These are phyloP conservation scores for Corinectria fuckeliana DNA, from an alignment of 2,329 filamentous ascomycete species.

Conservation along the genomic window DNA sequence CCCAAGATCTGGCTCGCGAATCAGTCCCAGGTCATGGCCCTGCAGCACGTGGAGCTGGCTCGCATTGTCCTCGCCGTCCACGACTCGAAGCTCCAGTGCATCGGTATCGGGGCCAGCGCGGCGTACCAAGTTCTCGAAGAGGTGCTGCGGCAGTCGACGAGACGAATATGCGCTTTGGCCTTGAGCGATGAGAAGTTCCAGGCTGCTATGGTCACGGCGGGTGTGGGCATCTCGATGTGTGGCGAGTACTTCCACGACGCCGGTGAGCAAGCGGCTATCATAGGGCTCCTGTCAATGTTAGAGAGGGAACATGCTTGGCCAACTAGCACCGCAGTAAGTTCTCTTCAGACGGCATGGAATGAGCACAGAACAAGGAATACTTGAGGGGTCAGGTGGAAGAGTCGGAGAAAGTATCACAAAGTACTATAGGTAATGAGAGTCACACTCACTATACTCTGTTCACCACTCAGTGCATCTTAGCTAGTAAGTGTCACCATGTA, in stretches of 20 bases:
- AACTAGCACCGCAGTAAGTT: neutral
- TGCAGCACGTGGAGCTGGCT: constrained; percentile 21
- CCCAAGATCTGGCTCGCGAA: constrained; percentile 17
- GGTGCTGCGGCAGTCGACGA: constrained; percentile 7
- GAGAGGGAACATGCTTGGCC: constrained; percentile 26
- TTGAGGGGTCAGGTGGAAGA: neutral
- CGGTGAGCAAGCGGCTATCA: constrained; percentile 16
- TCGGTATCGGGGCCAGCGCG: constrained; percentile 21
- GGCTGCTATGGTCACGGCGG: constrained; percentile 18
- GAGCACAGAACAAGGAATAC: neutral
- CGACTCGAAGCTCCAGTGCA: constrained; percentile 18
- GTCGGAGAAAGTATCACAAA: neutral
- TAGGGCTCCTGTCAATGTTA: constrained; percentile 12
- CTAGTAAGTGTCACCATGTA: too few species aligned
- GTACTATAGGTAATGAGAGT: too few species aligned
- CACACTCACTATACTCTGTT: too few species aligned
- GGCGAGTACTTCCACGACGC: constrained; percentile 25
- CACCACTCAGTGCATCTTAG: too few species aligned
- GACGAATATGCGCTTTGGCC: constrained; percentile 17
- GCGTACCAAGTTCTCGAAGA: constrained; percentile 21
- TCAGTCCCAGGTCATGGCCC: constrained; percentile 23
- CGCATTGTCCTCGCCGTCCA: constrained; percentile 25
- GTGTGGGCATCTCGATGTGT: constrained; percentile 25
- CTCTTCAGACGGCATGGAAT: constrained; percentile 1
- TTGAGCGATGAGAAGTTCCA: constrained; percentile 13